Conservation (phyloP, 371 early-diverging fungal species). For the Syncephalastrum monosporum region DNA sequence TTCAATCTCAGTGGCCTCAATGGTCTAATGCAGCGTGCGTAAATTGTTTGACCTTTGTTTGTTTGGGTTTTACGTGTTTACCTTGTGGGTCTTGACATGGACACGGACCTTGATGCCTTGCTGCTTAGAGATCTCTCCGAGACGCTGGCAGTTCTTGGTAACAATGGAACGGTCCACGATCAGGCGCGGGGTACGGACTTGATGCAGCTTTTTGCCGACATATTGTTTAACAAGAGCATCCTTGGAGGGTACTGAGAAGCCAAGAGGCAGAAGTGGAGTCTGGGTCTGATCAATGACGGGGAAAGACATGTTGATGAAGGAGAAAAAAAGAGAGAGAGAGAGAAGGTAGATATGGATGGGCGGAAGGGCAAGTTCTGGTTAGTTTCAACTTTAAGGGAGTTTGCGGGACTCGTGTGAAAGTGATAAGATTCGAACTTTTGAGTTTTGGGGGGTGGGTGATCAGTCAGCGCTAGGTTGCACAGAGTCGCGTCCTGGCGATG, state of each 20-base stretch:
- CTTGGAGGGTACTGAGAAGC: slow-evolving; percentile 20
- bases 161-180: slow-evolving; percentile 35
- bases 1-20: slow-evolving; percentile 41
- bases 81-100: slow-evolving; percentile 53
- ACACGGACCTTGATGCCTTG: slow-evolving; percentile 31
- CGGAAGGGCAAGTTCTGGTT: neutral
- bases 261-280: slow-evolving; percentile 18
- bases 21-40: slow-evolving; percentile 17
- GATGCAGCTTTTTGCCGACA: slow-evolving; percentile 33
- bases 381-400: too few species aligned
- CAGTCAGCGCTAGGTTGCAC: slow-evolving; percentile 1
- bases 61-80: slow-evolving; percentile 9
- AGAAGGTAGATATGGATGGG: neutral
- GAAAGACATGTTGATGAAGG: slow-evolving; percentile 10
- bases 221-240: slow-evolving; percentile 15
- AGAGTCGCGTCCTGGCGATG: too few species aligned
- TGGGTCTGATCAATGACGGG: slow-evolving; percentile 14
- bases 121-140: slow-evolving; percentile 22
- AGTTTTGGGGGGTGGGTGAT: too few species aligned
- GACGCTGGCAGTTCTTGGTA: slow-evolving; percentile 26
- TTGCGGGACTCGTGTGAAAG: neutral
- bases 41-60: neutral
- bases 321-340: slow-evolving; percentile 1
- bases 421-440: neutral
- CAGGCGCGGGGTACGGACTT: slow-evolving; percentile 40